A percentile compares a stretch with the other conserved stretches of the same genome.
Conservation (phyloP, 192 early-diverging fungal genomes). For the Podila verticillata region DNA sequence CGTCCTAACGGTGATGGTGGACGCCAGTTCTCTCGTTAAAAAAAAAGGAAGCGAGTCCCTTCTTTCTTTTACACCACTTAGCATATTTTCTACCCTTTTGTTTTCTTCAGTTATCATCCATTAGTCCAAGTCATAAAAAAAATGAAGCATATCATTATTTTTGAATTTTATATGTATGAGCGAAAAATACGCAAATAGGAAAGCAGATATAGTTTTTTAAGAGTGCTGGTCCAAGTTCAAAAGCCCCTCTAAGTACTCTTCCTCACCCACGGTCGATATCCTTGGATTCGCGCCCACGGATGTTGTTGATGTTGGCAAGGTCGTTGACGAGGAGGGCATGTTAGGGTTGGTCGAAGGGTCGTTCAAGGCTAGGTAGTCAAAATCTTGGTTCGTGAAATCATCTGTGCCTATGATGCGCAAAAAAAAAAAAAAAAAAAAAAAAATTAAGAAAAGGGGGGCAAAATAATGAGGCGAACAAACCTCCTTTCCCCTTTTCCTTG, state of each 20-base stretch:
- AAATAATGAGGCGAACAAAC: too few relatives aligned
- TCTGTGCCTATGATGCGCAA: conserved; percentile 4
- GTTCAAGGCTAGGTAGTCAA: too few relatives aligned
- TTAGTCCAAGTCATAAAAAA: conserved; percentile 6
- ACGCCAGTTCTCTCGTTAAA: conserved; percentile 50
- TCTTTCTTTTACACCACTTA: not conserved
- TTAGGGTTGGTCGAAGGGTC: too few relatives aligned
- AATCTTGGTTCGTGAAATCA: not conserved
- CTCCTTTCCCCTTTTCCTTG: too few relatives aligned
- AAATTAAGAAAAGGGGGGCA: not conserved
- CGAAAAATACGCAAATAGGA: not conserved
- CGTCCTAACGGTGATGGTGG: conserved; percentile 37
- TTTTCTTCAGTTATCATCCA: not conserved
- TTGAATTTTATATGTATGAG: too few relatives aligned
- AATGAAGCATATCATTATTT: not conserved
- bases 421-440: not conserved
- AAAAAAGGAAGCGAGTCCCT: not conserved
- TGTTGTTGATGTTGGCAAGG: not conserved
- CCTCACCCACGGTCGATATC: conserved; percentile 28
- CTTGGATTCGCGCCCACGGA: conserved; percentile 23
- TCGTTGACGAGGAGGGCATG: not conserved
- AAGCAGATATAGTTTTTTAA: not conserved
- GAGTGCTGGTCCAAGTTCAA: conserved; percentile 18
- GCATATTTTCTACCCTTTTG: conserved; percentile 2
- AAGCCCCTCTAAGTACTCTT: conserved; percentile 29